Evolutionary conservation across 108 stramenopile genomes (phyloP), one percentile per base, ranked within the genome.

Genomic region (Skeletonema menzelii): DNA sequence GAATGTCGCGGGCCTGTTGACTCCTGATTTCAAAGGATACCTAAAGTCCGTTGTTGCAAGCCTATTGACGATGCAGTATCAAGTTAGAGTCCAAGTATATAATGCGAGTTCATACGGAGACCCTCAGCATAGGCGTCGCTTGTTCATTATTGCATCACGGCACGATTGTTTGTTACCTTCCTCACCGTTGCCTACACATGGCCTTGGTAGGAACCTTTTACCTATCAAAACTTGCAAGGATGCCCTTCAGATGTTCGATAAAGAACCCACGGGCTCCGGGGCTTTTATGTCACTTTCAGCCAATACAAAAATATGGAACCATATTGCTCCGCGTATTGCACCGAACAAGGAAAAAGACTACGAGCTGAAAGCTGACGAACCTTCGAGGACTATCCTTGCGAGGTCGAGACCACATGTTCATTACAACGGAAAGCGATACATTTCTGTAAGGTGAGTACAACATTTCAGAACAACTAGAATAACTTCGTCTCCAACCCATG

Each of bases 1-100:
- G 72, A 90, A 90, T 63, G 87, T 90, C 0, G 58, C 63, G 11
- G 87, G 86, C 7, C 22, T 86, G 19, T 24, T 63, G 2, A 11
- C 53, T 11, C 44, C 69, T 0, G 56, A 77, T 11, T 56, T 47
- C 31, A 77, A 67, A 11, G 13, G 32, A 5, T 88, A 86, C 46
- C 55, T 83, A 10, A 60, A 84, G 42, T 49, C 27, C 10, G 72
- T 87, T 24, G 68, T 74, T 8, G 31, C 49, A 8, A 37, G 56
- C 17, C 67, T 86, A 15, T 35, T 89, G 22, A 10, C 60, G 0
- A 65, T 84, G 40, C 69, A 46, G 8, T 87, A 89, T 73, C 85
- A 87, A 68, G 80, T 86, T 13, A 72, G 88, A 5, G 66, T 69
- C 20, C 14, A 30, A 17, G 53, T 82, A 15, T 58, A 86, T 46